Evolutionary conservation across 148 eudicot genomes (phyloP), one percentile per base, ranked within the genome.

Genomic region (Bassia scoparia): DNA sequence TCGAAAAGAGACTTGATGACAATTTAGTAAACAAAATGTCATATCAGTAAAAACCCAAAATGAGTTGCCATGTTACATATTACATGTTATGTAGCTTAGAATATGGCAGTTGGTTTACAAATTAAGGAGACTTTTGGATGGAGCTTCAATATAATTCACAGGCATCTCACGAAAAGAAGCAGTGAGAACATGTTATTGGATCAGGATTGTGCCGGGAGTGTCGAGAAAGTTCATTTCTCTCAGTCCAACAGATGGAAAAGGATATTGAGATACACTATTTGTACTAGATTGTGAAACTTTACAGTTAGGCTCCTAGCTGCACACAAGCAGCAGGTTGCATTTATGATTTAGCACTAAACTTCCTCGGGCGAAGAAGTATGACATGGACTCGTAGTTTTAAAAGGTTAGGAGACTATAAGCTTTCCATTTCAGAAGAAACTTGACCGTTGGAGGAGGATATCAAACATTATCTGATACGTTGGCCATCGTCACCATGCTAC

Each of bases 381-480:
- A 95, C 99, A 74, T 95, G 98, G 97, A 95, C 92, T 67, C 97
- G 99, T 65, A 92, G 92, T 78, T 88, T 95, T n/a, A n/a, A n/a
- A 76, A 87, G 81, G 67, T 14, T 95, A 74, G 99, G 99, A 21
- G 92, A 92, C 62, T 86, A 86, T 60, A n/a, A 92, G 87, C 70
- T 83, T 74, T 88, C 27, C 77, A 84, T 78, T 95, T 95, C 66
- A 84, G 97, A n/a, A n/a, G 81, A 89, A 87, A 61, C 85, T 95
- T 72, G 94, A 92, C 80, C 35, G 92, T 44, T 90, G 96, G 97
- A 88, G 71, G 64, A 82, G 89, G 48, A n/a, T 95, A 95, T 75
- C 77, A 81, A 55, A 90, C 88, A 18, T 95, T 97, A n/a, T 17
- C 67, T 95, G n/a, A 34, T 95, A 95, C 75, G n/a, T 95, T 95